Conservation (phyloP, 208 protist genomes). For the Acanthamoeba healyi region DNA sequence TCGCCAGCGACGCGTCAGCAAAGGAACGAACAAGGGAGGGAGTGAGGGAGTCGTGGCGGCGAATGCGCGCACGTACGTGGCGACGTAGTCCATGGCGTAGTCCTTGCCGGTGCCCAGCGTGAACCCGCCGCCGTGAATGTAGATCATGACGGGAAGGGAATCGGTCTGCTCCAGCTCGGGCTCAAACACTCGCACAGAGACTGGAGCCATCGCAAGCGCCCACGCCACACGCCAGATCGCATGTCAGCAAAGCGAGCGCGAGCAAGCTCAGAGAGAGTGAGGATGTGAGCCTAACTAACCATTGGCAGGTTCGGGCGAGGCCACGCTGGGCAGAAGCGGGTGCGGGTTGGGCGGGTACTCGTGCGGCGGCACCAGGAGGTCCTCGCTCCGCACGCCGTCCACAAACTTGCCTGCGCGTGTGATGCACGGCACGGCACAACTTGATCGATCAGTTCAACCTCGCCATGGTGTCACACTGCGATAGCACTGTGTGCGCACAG, state of each 20-base stretch:
- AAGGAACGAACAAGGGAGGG: too few relatives aligned
- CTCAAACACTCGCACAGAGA: conserved; percentile 36
- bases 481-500: too few relatives aligned
- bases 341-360: conserved; percentile 57
- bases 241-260: not conserved
- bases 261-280: too few relatives aligned
- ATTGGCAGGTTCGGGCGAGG: conserved; percentile 1
- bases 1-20: too few relatives aligned
- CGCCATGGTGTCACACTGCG: too few relatives aligned
- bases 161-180: not conserved
- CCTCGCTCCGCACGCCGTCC: conserved; percentile 17
- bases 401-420: not conserved
- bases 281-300: not conserved
- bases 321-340: not conserved
- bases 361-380: conserved; percentile 28
- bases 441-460: not conserved
- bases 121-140: conserved; percentile 48
- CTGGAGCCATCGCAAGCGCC: not conserved
- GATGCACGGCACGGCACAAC: not conserved
- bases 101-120: conserved; percentile 60
- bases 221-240: not conserved
- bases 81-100: conserved; percentile 14
- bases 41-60: not conserved
- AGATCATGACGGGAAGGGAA: conserved; percentile 34
- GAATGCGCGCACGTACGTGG: not conserved